Base-by-base conservation (phyloP, 2,329 filamentous ascomycete species). In the Trichoderma asperellum region DNA sequence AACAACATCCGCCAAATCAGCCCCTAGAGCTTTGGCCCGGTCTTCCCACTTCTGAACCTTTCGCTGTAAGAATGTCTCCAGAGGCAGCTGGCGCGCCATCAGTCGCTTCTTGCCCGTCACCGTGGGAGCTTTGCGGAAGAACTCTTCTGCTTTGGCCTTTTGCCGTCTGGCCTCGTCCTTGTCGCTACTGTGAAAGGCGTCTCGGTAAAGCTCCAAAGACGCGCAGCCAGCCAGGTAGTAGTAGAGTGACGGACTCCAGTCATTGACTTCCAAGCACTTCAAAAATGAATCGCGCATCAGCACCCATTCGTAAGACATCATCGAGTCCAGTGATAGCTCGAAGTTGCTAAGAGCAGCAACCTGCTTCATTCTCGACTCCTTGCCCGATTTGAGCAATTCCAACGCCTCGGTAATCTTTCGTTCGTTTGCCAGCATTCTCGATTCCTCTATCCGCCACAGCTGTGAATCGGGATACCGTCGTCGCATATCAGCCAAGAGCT, bases 21-120 rank as follows among this genome's bases (percentile, higher is more conserved):
- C 80, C 2, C 86, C 83, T 79, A 89, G 87, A 57, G 86, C 83
- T 75, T 90, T 90, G 4, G 92, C 89, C 27, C 93, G 86, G 35
- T 89, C 88, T 75, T 96, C 91, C 94, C 94, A 97, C 79, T 97
- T 97, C 67, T 88, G 85, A 16, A 98, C 81, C 81, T 97, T 98
- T 69, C 94, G 89, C 64, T 87, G 84, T 14, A 96, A 89, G 75
- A 96, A 97, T 4, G 91, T 83, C 78, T 99, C 96, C 72, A 99
- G 94, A 0, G 96, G 96, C 12, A 98, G 84, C 75, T 96, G 93
- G 27, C 91, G 88, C 0, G 93, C 91, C 91, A 98, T 92, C 79
- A 99, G 93, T 52, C 89, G 89, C 81, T 97, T 97, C 81, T 92
- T 94, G 49, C 94, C 94, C 0, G 92, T 90, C 61, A 92, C 85